Percentiles rank a stretch among this genome's conserved stretches.
Evolutionary conservation across 2,329 filamentous ascomycete species (phyloP).

Genomic region (Fusarium goolgardi): DNA sequence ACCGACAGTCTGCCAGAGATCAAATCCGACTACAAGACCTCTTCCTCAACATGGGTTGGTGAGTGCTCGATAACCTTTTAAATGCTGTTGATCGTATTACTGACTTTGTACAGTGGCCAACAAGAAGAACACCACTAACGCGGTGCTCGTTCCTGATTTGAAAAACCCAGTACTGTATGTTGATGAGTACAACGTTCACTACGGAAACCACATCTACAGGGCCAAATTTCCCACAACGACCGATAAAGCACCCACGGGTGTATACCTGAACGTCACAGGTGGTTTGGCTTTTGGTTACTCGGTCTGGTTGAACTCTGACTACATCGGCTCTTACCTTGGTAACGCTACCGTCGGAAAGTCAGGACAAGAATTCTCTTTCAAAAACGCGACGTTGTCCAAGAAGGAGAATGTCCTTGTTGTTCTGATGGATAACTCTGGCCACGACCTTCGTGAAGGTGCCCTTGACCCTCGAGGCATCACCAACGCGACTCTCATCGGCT

Average conservation of each 20-base stretch:
- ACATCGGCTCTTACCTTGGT: constrained; percentile 67
- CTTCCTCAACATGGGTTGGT: constrained; percentile 58
- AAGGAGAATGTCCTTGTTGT: constrained; percentile 64
- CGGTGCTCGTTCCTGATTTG: constrained; percentile 56
- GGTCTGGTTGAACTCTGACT: constrained; percentile 67
- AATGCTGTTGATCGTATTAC: rapidly evolving
- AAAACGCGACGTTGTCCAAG: constrained; percentile 58
- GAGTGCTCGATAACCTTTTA: not conserved
- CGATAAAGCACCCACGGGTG: constrained; percentile 53
- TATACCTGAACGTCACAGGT: constrained; percentile 64
- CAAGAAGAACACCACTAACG: constrained; percentile 62
- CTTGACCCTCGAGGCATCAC: constrained; percentile 64
- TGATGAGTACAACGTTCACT: constrained; percentile 67
- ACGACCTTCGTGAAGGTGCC: constrained; percentile 64
- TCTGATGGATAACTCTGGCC: constrained; percentile 69
- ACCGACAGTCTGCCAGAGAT: constrained; percentile 63
- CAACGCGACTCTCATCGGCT: constrained; percentile 62
- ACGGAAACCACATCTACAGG: constrained; percentile 65
- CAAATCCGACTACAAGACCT: constrained; percentile 56
- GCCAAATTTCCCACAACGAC: constrained; percentile 60
- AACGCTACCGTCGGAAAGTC: constrained; percentile 54
- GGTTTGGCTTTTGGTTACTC: constrained; percentile 68
- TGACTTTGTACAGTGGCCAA: constrained; percentile 53
- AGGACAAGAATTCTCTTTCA: constrained; percentile 61
- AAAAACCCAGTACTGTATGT: constrained; percentile 68